phyloP scores from a whole-genome alignment of 2,329 filamentous ascomycete genomes.

The Fusarium nematophilum region DNA sequence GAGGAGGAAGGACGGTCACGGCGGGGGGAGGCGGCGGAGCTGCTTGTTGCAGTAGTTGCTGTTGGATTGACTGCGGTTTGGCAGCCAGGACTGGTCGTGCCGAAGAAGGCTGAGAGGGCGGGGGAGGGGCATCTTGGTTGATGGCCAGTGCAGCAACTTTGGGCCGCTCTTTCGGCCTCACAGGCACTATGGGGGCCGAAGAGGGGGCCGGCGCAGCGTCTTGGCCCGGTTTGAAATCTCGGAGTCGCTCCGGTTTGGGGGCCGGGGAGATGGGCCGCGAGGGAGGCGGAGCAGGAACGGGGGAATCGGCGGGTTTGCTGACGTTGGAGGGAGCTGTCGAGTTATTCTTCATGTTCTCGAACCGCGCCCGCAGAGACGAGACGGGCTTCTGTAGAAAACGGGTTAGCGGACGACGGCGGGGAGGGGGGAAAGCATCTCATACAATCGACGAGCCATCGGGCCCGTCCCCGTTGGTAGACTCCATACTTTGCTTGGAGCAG shows the following conservation, averaged over 20 bases:
- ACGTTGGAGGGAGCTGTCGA: slow-evolving; percentile 30
- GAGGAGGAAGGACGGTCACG: slow-evolving; percentile 76
- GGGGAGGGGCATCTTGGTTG: slow-evolving; percentile 40
- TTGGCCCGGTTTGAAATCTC: slow-evolving; percentile 54
- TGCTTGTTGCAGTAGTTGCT: slow-evolving; percentile 31
- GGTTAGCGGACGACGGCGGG: slow-evolving; percentile 39
- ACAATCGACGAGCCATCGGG: slow-evolving; percentile 83
- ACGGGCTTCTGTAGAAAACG: slow-evolving; percentile 74
- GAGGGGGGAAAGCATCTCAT: slow-evolving; percentile 54
- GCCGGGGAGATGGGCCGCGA: slow-evolving; percentile 52
- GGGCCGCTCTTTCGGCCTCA: slow-evolving; percentile 44
- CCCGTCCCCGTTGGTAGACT: slow-evolving; percentile 59
- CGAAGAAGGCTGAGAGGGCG: slow-evolving; percentile 41
- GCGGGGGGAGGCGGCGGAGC: slow-evolving; percentile 64
- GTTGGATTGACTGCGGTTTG: slow-evolving; percentile 39
- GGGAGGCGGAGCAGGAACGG: slow-evolving; percentile 39
- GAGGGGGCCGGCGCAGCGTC: slow-evolving; percentile 48
- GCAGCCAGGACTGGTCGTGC: slow-evolving; percentile 38
- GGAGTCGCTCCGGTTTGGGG: slow-evolving; percentile 57
- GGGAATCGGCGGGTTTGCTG: slow-evolving; percentile 36
- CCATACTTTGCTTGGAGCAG: slow-evolving; percentile 45
- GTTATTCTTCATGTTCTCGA: slow-evolving; percentile 73
- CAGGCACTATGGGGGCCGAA: slow-evolving; percentile 47
- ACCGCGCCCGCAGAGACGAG: slow-evolving; percentile 82
- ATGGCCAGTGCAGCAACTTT: slow-evolving; percentile 38